Evolutionary conservation across 1,284 basidiomycete genomes (phyloP).

Genomic region (Hortiboletus rubellus): DNA sequence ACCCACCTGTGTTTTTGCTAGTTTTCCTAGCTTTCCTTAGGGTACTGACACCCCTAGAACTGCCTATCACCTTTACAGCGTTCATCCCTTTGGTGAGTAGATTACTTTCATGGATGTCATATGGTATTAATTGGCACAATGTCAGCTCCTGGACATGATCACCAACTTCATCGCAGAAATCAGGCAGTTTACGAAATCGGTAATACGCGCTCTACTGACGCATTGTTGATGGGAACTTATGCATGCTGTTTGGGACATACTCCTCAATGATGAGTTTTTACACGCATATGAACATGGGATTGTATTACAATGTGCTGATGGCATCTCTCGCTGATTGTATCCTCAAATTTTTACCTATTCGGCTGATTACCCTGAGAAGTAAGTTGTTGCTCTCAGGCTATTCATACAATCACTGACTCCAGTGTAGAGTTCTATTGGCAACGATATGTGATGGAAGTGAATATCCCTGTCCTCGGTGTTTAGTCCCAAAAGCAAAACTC

Average conservation of each 20-base stretch:
- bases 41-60: no score
- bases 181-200: neutral
- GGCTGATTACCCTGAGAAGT: constrained; percentile 33
- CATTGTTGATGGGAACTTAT: constrained; percentile 4
- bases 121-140: no score
- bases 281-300: constrained; percentile 34
- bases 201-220: neutral
- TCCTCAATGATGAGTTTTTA: constrained; percentile 32
- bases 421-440: constrained; percentile 18
- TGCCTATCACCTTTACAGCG: no score
- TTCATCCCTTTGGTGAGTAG: neutral
- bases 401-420: no score
- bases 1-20: no score
- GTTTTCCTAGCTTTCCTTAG: no score
- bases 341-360: constrained; percentile 36
- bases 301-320: constrained; percentile 29
- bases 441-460: constrained; percentile 12
- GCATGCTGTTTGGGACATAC: neutral
- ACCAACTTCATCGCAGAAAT: neutral
- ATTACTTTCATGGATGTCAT: neutral
- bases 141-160: neutral
- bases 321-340: constrained; percentile 24
- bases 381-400: neutral
- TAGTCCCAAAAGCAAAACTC: neutral
- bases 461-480: constrained; percentile 12